Percentiles rank a stretch among this genome's conserved stretches.
Conservation (phyloP, 805 yeast species). For the Maudiozyma turicensis region DNA sequence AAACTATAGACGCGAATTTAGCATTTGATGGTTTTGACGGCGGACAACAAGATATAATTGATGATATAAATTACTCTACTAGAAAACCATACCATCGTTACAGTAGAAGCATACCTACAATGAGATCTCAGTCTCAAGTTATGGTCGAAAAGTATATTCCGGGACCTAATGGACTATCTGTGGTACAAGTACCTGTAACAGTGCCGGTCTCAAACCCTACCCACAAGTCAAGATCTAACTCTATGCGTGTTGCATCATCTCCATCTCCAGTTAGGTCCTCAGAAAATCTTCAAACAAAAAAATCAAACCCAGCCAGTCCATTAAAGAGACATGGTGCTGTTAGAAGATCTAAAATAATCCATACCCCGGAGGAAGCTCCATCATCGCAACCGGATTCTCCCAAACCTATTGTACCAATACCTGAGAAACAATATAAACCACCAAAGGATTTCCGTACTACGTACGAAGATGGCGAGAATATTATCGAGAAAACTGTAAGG, state of each 20-base stretch:
- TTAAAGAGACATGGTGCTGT: neutral
- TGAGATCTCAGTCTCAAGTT: neutral
- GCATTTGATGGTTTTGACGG: conserved; percentile 27
- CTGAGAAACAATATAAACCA: no score
- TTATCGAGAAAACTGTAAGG: neutral
- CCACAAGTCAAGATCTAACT: no score
- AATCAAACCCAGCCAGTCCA: neutral
- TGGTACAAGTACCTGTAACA: conserved; percentile 53
- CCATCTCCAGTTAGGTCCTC: neutral
- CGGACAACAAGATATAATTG: conserved; percentile 3
- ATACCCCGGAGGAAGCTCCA: neutral
- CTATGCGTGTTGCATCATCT: no score
- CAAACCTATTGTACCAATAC: no score
- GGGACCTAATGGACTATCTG: conserved; percentile 57
- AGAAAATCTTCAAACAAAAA: neutral
- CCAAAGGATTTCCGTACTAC: neutral
- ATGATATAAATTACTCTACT: neutral
- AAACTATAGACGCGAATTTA: conserved; percentile 17
- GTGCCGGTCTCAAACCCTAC: neutral
- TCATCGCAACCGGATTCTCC: no score
- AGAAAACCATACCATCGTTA: neutral
- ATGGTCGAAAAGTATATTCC: conserved; percentile 64
- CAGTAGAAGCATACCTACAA: neutral
- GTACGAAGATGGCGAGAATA: neutral
- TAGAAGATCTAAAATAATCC: neutral